A percentile compares a stretch with the other conserved stretches of the same genome.
Evolutionary conservation across 108 stramenopile species (phyloP).

Genomic region (Nannochloropsis salina): DNA sequence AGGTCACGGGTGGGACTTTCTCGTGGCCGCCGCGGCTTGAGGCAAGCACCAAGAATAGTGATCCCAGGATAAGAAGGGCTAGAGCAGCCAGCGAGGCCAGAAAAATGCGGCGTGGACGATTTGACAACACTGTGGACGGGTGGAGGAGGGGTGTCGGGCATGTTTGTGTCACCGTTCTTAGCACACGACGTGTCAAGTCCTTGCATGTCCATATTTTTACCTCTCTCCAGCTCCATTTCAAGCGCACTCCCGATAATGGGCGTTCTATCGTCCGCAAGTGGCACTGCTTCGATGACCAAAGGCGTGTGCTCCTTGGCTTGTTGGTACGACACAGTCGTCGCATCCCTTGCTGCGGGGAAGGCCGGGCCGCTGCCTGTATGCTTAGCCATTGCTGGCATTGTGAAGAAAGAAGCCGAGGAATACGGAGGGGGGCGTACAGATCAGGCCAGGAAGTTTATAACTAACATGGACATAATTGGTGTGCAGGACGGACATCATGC

Average conservation of each 20-base stretch:
- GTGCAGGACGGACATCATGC: too few species aligned
- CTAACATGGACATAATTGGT: too few species aligned
- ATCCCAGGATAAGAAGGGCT: slow-evolving; percentile 9
- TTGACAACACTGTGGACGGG: background rate
- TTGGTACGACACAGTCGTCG: background rate
- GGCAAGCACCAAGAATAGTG: background rate
- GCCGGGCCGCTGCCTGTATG: background rate
- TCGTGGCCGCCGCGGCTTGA: too few species aligned
- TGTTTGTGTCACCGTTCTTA: background rate
- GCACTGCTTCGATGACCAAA: background rate
- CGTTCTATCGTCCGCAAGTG: background rate
- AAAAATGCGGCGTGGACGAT: slow-evolving; percentile 5
- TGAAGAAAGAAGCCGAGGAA: background rate
- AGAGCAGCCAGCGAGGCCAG: background rate
- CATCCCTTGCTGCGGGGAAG: background rate
- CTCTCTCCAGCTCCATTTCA: slow-evolving; percentile 13
- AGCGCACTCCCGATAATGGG: background rate
- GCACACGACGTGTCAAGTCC: background rate
- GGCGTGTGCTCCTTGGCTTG: background rate
- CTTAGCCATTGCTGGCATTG: background rate
- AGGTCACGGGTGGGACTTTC: too few species aligned
- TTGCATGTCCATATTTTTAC: background rate
- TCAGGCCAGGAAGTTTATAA: too few species aligned
- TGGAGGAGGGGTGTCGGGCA: background rate
- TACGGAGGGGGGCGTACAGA: too few species aligned